These are phyloP conservation scores for Stagonosporopsis vannaccii DNA, from an alignment of 2,329 filamentous ascomycete species.

Conservation along the genomic window DNA sequence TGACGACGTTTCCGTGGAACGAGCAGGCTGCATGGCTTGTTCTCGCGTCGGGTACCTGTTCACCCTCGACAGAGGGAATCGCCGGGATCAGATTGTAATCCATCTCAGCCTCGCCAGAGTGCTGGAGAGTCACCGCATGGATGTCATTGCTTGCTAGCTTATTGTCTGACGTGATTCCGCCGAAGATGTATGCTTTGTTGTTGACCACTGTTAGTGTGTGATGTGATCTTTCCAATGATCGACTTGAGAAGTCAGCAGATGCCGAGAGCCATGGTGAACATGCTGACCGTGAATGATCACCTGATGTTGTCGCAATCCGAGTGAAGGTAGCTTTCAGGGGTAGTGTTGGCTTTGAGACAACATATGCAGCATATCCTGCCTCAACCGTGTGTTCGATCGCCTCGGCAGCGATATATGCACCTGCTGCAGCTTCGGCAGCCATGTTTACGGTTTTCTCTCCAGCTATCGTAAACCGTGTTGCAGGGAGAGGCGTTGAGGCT, in stretches of 20 bases:
- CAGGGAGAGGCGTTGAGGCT: neutral
- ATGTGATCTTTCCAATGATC: slow-evolving; percentile 44
- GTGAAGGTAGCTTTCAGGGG: slow-evolving; percentile 53
- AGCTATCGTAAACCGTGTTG: neutral
- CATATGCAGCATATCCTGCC: slow-evolving; percentile 51
- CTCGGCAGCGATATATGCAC: slow-evolving; percentile 48
- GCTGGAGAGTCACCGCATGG: slow-evolving; percentile 48
- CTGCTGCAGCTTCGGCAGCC: slow-evolving; percentile 52
- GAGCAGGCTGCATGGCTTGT: slow-evolving; percentile 51
- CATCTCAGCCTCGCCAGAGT: slow-evolving; percentile 42
- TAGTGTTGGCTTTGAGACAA: slow-evolving; percentile 52
- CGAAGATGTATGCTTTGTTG: slow-evolving; percentile 56
- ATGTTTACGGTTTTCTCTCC: slow-evolving; percentile 24
- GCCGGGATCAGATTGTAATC: slow-evolving; percentile 55
- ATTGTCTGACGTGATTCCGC: slow-evolving; percentile 48
- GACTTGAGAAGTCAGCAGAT: slow-evolving; percentile 27
- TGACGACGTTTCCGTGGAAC: slow-evolving; percentile 48
- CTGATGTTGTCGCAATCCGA: slow-evolving; percentile 49
- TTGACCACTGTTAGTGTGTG: slow-evolving; percentile 51
- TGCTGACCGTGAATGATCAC: slow-evolving; percentile 42
- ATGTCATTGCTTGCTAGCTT: slow-evolving; percentile 53
- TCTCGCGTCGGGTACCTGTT: slow-evolving; percentile 44
- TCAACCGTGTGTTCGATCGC: slow-evolving; percentile 52
- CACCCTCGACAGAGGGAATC: slow-evolving; percentile 40
- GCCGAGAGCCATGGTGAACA: neutral